A percentile compares a stretch with the other conserved stretches of the same genome.
phyloP scores from a whole-genome alignment of 192 early-diverging fungal genomes.

The Umbelopsis sp. region DNA sequence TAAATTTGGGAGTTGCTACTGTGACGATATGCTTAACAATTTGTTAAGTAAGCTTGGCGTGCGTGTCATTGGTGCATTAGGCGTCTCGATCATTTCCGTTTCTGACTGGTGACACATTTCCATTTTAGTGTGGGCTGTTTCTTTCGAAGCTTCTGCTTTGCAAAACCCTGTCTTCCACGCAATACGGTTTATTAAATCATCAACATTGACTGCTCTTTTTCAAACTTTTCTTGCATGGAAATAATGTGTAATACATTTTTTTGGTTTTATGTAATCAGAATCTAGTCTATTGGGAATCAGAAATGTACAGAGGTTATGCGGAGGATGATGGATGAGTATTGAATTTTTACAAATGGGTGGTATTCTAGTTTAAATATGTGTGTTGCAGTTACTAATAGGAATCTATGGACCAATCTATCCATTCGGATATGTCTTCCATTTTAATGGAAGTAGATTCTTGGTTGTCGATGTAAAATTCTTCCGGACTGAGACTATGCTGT shows the following conservation, averaged over 20 bases:
- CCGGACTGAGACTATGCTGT: neutral
- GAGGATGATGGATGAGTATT: neutral
- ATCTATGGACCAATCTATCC: constrained; percentile 6
- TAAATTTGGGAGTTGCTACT: too few species aligned
- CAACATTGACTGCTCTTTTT: constrained; percentile 1
- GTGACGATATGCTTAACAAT: too few species aligned
- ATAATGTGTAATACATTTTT: neutral
- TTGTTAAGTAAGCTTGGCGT: too few species aligned
- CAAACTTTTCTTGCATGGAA: neutral
- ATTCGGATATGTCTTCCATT: neutral
- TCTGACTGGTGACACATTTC: too few species aligned
- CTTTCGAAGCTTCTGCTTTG: too few species aligned
- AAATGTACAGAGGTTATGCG: neutral
- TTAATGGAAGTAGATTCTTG: neutral
- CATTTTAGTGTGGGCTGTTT: too few species aligned
- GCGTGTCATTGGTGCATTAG: too few species aligned
- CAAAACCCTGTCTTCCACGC: too few species aligned
- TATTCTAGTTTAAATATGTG: neutral
- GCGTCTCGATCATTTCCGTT: too few species aligned
- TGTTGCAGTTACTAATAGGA: neutral
- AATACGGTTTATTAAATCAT: too few species aligned
- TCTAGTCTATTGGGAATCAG: neutral
- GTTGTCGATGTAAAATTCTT: neutral
- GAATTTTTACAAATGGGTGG: constrained; percentile 1
- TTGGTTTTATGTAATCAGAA: neutral